Conservation (phyloP, 2,329 filamentous ascomycete species). For the Colletotrichum euphorbiae region DNA sequence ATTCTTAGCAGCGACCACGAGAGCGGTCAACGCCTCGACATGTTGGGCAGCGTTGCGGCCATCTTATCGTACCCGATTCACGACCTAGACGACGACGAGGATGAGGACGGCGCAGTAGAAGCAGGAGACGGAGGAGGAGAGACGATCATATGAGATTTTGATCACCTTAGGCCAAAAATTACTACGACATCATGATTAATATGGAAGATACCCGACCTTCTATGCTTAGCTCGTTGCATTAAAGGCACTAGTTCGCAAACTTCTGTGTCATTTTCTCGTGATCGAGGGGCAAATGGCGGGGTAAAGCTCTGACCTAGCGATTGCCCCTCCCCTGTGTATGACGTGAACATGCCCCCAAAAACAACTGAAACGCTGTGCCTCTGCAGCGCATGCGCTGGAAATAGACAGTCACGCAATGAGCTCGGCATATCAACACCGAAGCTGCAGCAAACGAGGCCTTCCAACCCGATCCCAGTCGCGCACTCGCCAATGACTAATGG, state of each 20-base stretch:
- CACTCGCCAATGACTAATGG: slow-evolving; percentile 36
- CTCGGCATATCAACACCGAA: slow-evolving; percentile 36
- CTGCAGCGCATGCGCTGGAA: background rate
- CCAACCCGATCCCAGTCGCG: background rate
- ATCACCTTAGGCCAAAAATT: background rate
- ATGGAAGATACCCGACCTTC: background rate
- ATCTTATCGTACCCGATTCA: slow-evolving; percentile 89
- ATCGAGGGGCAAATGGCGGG: slow-evolving; percentile 20
- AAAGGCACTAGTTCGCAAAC: background rate
- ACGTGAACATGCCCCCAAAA: slow-evolving; percentile 19
- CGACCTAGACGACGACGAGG: slow-evolving; percentile 80
- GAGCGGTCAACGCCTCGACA: slow-evolving; percentile 87
- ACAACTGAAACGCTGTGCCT: slow-evolving; percentile 9
- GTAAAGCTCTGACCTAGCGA: slow-evolving; percentile 3
- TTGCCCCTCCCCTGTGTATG: slow-evolving; percentile 25
- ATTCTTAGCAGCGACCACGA: slow-evolving; percentile 95
- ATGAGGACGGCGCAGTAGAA: slow-evolving; percentile 48
- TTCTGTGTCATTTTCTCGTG: background rate
- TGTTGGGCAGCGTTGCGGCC: slow-evolving; percentile 87
- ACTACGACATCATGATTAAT: background rate
- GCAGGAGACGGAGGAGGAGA: slow-evolving; percentile 18
- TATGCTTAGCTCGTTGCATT: background rate
- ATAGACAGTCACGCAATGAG: background rate
- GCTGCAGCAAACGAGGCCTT: slow-evolving; percentile 19
- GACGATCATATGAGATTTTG: slow-evolving; percentile 23